phyloP scores from a whole-genome alignment of 495 filamentous ascomycete genomes.

The Penicillium parvum region DNA sequence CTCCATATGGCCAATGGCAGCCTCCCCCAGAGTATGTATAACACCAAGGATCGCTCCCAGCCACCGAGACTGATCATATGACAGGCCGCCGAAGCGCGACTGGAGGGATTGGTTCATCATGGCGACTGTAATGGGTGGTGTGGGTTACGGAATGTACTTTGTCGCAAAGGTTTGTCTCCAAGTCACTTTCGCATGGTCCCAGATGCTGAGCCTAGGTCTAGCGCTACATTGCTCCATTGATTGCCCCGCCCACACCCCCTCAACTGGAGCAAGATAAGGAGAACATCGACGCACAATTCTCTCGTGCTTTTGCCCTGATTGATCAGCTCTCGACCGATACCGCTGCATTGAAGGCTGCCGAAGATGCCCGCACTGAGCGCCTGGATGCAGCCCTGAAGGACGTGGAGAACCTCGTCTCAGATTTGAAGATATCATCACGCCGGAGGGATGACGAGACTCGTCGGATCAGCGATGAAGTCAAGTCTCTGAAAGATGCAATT shows the following conservation, averaged over 20 bases:
- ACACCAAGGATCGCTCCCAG: neutral
- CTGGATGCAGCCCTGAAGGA: slow-evolving; percentile 79
- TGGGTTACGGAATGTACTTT: slow-evolving; percentile 81
- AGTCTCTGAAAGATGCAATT: slow-evolving; percentile 73
- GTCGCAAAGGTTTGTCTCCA: slow-evolving; percentile 65
- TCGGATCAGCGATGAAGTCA: slow-evolving; percentile 80
- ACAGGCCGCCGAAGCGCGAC: slow-evolving; percentile 66
- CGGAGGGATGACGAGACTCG: slow-evolving; percentile 81
- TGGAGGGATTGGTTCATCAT: slow-evolving; percentile 99
- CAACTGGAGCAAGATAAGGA: slow-evolving; percentile 91
- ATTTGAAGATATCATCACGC: slow-evolving; percentile 72
- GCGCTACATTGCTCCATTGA: slow-evolving; percentile 87
- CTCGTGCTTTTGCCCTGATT: slow-evolving; percentile 82
- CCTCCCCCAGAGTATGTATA: slow-evolving; percentile 57
- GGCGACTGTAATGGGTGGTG: slow-evolving; percentile 84
- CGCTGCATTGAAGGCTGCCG: slow-evolving; percentile 74
- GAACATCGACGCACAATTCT: slow-evolving; percentile 84
- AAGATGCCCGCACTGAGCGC: slow-evolving; percentile 77
- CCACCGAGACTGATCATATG: slow-evolving; percentile 11
- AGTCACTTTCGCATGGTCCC: neutral
- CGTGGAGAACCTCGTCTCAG: slow-evolving; percentile 74
- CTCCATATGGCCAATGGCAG: slow-evolving; percentile 67
- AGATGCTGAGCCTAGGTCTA: slow-evolving; percentile 20
- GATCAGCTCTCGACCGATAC: slow-evolving; percentile 92
- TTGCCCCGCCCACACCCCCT: slow-evolving; percentile 88